Base-by-base conservation (phyloP, 129 eudicot species). In the Flaveria trinervia region DNA sequence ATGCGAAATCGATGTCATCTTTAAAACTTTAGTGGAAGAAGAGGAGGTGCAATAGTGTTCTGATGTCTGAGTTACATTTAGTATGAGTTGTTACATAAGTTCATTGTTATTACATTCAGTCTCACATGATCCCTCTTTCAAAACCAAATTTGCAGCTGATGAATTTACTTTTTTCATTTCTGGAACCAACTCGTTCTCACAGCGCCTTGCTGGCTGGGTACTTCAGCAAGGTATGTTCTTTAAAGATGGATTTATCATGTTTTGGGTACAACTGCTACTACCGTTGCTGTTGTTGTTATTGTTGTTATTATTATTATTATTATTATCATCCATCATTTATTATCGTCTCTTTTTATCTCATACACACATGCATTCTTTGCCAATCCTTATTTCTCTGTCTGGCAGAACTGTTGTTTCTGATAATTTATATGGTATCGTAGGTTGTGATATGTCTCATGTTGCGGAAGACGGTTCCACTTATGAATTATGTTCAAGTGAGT, bases 401-500 rank as follows among this genome's bases (percentile, higher is more conserved):
- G 65, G 65, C 33, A 57, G 22, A 22, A 61, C 18, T 46, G 33
- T 15, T 15, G 11, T 44, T 64, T 64, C 22, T 18, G 36, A 46
- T 36, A 49, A 9, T 79, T 48, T 41, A 22, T 78, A 14, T 36
- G 65, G 20, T 17, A 12, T 68, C 67, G 48, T 77, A 92, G 96
- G 96, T 92, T 77, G 92, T 92, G 69, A 83, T 90, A 70, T 90
- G 98, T 83, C 91, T 92, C 78, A 90, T 92, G 98, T 5, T 86
- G 81, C 87, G 98, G 79, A 92, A 88, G 92, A 86, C 96, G n/a
- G 73, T 90, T 41, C 87, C 92, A 10, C 94, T 92, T 68, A 86
- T 90, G 94, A 92, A 81, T 74, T 92, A 90, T 81, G 98, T 92
- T 62, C 90, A 92, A 78, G 98, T 92, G 79, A 83, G 85, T 77